Evolutionary conservation across 768 basidiomycete species (phyloP), one percentile per base, ranked within the genome.

Genomic region (button mushroom (Agaricus bisporus)): DNA sequence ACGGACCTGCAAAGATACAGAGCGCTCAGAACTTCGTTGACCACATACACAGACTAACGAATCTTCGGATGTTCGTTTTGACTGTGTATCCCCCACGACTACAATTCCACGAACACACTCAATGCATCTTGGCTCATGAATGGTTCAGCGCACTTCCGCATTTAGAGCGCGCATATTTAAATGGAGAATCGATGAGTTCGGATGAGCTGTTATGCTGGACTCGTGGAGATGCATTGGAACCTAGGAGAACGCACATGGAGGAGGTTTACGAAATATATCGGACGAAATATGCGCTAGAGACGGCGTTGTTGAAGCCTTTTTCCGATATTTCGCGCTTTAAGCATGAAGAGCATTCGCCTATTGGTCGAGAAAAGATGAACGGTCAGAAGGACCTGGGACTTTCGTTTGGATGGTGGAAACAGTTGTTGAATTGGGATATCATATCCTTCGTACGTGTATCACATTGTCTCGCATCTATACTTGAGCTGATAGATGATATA

Each of bases 161-260:
- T 15, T 25, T 51, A 6, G 41, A 51, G 32, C 29, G 50, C 9
- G 41, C 50, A 12, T 51, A 51, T 51, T 50, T 50, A 8, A 50
- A 50, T 41, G 39, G 29, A 10, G 5, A 28, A 7, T 9, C 20
- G 18, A 28, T n/a, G 18, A 29, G 28, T 7, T 43, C 41, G 1
- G 50, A 43, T 10, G 32, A 12, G 4, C 17, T 42, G 12, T 18
- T 44, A 4, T 42, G 41, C 18, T 51, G 50, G 41, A 26, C 29
- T 4, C 49, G 49, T 4, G 49, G 20, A 6, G 26, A 51, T 3
- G 7, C 20, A 7, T 29, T 35, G 17, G 1, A 26, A 18, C 41
- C 41, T 5, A 51, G 50, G 12, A 51, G n/a, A 12, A 43, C 17
- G 15, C 17, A 28, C 11, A 35, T 51, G 29, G 41, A 51, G 18